Evolutionary conservation across 78 protist species (phyloP), one percentile per base, ranked within the genome.

Genomic region (Cavenderia fasciculata): DNA sequence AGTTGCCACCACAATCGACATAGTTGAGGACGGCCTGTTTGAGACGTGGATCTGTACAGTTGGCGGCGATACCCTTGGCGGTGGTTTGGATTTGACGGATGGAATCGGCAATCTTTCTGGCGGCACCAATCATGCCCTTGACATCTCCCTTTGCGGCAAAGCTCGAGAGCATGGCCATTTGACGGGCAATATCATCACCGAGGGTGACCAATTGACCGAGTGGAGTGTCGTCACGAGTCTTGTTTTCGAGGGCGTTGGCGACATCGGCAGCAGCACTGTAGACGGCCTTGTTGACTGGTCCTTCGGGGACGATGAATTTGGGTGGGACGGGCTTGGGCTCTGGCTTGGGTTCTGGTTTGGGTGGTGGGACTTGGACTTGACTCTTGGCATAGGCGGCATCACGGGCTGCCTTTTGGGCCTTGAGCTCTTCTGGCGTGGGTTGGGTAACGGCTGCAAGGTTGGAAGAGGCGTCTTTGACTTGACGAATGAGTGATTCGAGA

Each of bases 251-350:
- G 0, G 90, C 90, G 14, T 61, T 47, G 14, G 77, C 78, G 1
- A 82, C 90, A 25, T 82, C 79, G 41, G 56, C 90, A 0, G 90
- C 90, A 27, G 90, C 90, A 21, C 23, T 59, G 18, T 52, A 82
- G 46, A 82, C 90, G 14, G 76, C 90, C 61, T 82, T 82, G 49
- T 82, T 82, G 31, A 82, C 90, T 40, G 90, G 90, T 43, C 90
- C 90, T 49, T 82, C 90, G n/a, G n/a, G n/a, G 18, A 82, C 46
- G 16, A 41, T 59, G 61, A 82, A 59, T 47, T 82, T 82, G 18
- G 68, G 25, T 52, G 90, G 76, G 3, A 69, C 69, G 49, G 57
- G 79, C 44, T 41, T 56, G 66, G 51, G 19, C 51, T 77, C 71
- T 16, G 38, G 54, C 40, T 33, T 41, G 31, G 71, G 74, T 10